phyloP scores from a whole-genome alignment of 2,329 filamentous ascomycete genomes.

The Sclerotinia borealis region DNA sequence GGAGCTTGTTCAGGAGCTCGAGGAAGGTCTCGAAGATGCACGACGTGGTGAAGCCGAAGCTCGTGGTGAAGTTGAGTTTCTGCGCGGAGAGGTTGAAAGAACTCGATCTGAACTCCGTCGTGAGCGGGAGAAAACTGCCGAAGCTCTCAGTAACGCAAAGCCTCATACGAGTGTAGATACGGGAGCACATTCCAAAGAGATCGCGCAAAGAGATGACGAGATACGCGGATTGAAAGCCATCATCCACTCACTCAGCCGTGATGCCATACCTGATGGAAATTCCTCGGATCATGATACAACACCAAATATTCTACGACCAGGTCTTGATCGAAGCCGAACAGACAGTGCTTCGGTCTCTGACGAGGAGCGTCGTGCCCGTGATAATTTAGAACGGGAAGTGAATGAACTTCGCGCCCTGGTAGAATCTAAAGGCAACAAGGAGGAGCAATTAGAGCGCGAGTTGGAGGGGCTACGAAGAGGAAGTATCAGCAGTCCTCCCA shows the following conservation, averaged over 20 bases:
- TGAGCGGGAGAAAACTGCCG: constrained; percentile 76
- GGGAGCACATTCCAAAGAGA: constrained; percentile 57
- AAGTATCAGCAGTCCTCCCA: constrained; percentile 32
- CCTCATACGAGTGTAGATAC: constrained; percentile 36
- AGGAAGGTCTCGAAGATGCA: constrained; percentile 94
- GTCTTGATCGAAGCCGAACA: constrained; percentile 37
- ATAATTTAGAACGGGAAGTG: constrained; percentile 75
- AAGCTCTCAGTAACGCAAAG: constrained; percentile 45
- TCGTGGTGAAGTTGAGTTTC: constrained; percentile 89
- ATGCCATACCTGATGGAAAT: constrained; percentile 41
- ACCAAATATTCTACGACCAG: constrained; percentile 26
- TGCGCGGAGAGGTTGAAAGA: constrained; percentile 89
- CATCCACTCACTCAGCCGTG: constrained; percentile 88
- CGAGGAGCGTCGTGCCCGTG: constrained; percentile 53
- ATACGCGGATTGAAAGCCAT: constrained; percentile 96
- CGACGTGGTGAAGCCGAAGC: constrained; percentile 91
- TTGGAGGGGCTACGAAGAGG: constrained; percentile 58
- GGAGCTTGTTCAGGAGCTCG: constrained; percentile 91
- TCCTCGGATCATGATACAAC: constrained; percentile 29
- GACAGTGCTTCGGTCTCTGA: constrained; percentile 34
- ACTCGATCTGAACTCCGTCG: constrained; percentile 81
- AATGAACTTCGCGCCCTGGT: constrained; percentile 68
- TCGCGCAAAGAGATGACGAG: constrained; percentile 94
- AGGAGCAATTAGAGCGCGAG: constrained; percentile 83
- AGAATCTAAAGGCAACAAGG: constrained; percentile 65